Evolutionary conservation across 768 basidiomycete species (phyloP).

Genomic region (Mycena capillaripes): DNA sequence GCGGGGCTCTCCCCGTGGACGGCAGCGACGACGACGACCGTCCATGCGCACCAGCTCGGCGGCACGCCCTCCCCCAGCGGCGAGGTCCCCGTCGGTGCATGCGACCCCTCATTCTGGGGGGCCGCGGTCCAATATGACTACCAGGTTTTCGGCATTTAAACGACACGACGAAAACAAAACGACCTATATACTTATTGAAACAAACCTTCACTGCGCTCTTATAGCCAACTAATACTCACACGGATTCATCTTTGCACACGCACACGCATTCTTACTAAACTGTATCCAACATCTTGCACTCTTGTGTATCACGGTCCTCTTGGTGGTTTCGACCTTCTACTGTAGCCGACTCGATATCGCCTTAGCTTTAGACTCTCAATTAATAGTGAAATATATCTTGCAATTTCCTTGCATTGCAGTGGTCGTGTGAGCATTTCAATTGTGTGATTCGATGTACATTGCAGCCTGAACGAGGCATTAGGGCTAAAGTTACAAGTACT

Average conservation of each 20-base stretch:
- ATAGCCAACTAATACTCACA: conserved; percentile 22
- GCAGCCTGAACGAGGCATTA: not conserved
- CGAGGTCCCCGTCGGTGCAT: conserved; percentile 67
- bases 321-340: conserved; percentile 16
- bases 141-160: conserved; percentile 67
- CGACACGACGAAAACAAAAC: not conserved
- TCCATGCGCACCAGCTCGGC: conserved; percentile 74
- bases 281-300: conserved; percentile 33
- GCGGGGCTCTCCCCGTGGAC: conserved; percentile 66
- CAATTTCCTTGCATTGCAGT: not conserved
- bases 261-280: not conserved
- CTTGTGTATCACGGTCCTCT: conserved; percentile 16
- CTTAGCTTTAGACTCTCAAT: not conserved
- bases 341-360: conserved; percentile 24
- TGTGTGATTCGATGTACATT: no score
- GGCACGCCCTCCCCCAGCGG: conserved; percentile 55
- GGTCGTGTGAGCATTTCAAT: no score
- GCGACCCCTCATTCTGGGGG: conserved; percentile 80
- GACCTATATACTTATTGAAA: not conserved
- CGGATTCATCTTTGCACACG: not conserved
- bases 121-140: conserved; percentile 75
- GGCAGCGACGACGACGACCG: conserved; percentile 62
- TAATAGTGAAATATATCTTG: conserved; percentile 22
- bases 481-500: conserved; percentile 9
- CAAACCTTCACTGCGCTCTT: conserved; percentile 6